Percentiles rank a stretch among this genome's conserved stretches.
These are phyloP conservation scores for Solanum chacoense DNA, from an alignment of 305 asterid genomes.

Conservation along the genomic window DNA sequence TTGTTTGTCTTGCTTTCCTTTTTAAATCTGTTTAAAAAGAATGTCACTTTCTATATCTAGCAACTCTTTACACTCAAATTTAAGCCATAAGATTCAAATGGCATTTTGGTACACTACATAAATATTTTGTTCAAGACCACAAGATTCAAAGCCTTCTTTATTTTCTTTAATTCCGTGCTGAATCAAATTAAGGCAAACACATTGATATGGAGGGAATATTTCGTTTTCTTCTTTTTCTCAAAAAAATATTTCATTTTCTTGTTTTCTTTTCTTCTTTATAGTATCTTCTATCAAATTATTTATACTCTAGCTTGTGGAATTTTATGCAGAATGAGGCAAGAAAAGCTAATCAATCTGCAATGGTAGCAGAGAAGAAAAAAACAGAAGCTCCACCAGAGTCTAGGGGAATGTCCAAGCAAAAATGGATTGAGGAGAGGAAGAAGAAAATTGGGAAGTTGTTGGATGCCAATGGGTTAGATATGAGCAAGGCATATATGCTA, in stretches of 20 bases:
- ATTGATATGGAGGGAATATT: neutral
- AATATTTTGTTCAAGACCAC: neutral
- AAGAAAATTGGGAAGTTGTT: constrained; percentile 79
- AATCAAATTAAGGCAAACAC: neutral
- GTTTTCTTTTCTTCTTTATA: neutral
- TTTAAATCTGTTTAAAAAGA: neutral
- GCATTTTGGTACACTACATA: neutral
- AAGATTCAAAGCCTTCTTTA: neutral
- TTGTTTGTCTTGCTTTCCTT: neutral
- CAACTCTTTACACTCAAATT: neutral
- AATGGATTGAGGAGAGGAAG: constrained; percentile 91
- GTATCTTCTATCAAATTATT: neutral
- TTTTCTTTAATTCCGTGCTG: neutral
- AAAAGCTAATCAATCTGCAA: constrained; percentile 82
- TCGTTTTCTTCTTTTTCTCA: neutral
- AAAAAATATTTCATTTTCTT: neutral
- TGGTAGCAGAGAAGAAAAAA: constrained; percentile 78
- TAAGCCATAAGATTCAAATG: neutral
- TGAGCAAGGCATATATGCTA: constrained; percentile 82
- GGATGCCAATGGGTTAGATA: constrained; percentile 85
- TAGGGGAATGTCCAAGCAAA: constrained; percentile 87
- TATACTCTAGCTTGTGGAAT: neutral
- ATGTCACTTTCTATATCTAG: neutral
- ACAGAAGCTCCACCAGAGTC: constrained; percentile 59
- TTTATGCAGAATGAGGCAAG: constrained; percentile 58